Conservation (phyloP, 805 yeast genomes). For the Starmerella riodocensis region DNA sequence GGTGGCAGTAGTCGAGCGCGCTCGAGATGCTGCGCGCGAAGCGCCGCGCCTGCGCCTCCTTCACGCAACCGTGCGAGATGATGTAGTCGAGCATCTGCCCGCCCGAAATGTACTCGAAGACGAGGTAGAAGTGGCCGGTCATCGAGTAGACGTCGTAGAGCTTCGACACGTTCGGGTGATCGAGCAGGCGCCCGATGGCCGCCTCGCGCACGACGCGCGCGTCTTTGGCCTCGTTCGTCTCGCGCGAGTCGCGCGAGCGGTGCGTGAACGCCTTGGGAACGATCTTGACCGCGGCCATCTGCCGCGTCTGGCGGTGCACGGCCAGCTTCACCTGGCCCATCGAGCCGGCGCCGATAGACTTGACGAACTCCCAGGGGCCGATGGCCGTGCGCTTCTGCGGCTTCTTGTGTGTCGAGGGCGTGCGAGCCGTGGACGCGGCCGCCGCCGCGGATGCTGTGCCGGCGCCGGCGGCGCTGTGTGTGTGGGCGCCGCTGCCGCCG, state of each 20-base stretch:
- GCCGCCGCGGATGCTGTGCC: not conserved
- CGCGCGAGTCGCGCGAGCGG: conserved; percentile 25
- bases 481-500: not conserved
- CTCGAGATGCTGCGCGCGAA: conserved; percentile 91
- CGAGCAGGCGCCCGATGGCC: conserved; percentile 74
- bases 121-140: conserved; percentile 94
- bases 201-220: conserved; percentile 90
- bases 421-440: not conserved
- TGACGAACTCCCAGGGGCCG: conserved; percentile 93
- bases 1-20: conserved; percentile 86
- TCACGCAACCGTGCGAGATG: conserved; percentile 86
- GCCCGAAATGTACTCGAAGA: conserved; percentile 92
- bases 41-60: conserved; percentile 86
- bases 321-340: conserved; percentile 98
- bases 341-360: conserved; percentile 95
- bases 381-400: conserved; percentile 54
- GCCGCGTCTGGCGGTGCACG: conserved; percentile 57
- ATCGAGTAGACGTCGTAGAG: conserved; percentile 87
- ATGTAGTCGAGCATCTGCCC: conserved; percentile 96
- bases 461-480: not conserved
- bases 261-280: conserved; percentile 76
- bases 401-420: not conserved
- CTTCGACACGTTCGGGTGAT: conserved; percentile 86
- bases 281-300: conserved; percentile 77
- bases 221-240: conserved; percentile 52